phyloP scores from a whole-genome alignment of 805 yeast genomes.

The Candida parachauliodes region DNA sequence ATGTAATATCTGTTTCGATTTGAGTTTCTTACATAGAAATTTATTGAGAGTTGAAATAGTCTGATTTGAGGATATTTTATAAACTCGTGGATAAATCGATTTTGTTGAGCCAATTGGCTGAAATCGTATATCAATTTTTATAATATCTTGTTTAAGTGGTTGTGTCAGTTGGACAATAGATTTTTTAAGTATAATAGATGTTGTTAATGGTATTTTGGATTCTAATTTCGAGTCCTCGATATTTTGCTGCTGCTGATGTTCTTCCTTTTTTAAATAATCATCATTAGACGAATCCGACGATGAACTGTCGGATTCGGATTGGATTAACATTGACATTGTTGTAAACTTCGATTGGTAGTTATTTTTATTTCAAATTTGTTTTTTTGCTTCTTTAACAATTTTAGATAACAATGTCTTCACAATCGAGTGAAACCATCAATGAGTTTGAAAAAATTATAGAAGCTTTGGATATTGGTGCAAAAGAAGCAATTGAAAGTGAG shows the following conservation, averaged over 20 bases:
- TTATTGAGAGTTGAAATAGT: conserved; percentile 43
- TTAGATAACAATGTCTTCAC: conserved; percentile 17
- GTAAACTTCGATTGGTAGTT: too few species aligned
- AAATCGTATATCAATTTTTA: conserved; percentile 48
- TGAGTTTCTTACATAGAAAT: conserved; percentile 42
- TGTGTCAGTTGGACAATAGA: conserved; percentile 4
- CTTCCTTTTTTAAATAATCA: neutral
- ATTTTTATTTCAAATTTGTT: neutral
- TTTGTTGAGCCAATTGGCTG: conserved; percentile 60
- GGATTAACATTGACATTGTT: conserved; percentile 3
- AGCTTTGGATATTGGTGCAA: conserved; percentile 26
- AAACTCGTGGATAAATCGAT: conserved; percentile 46
- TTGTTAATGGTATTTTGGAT: conserved; percentile 17
- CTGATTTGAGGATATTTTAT: conserved; percentile 46
- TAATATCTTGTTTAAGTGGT: too few species aligned
- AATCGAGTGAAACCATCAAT: conserved; percentile 15
- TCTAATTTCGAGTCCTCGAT: conserved; percentile 4
- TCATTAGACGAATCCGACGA: conserved; percentile 3
- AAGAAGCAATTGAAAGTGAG: conserved; percentile 39
- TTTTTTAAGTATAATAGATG: conserved; percentile 15
- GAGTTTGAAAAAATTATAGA: conserved; percentile 27
- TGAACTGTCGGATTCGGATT: conserved; percentile 10
- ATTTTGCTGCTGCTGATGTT: too few species aligned
- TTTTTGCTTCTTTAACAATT: neutral
- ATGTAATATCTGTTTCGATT: conserved; percentile 19